These are phyloP conservation scores for Mytilinidion resinicola DNA, from an alignment of 495 filamentous ascomycete genomes.

Conservation along the genomic window DNA sequence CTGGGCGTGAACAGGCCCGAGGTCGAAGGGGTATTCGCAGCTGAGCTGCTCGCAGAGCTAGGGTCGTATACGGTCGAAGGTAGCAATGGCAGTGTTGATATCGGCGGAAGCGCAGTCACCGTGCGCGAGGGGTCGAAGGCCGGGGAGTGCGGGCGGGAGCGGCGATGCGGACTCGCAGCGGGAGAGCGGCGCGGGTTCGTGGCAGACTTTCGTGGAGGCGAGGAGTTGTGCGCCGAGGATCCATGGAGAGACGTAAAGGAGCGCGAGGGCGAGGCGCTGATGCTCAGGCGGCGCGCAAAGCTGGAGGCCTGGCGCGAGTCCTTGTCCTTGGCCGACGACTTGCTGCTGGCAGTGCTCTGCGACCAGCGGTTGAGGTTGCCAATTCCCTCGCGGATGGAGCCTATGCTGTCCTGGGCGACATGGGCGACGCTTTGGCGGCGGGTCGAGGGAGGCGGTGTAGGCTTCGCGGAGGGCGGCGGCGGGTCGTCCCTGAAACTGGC, in stretches of 20 bases:
- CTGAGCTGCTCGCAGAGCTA: slow-evolving; percentile 25
- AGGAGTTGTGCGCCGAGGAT: slow-evolving; percentile 16
- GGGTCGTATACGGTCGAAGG: slow-evolving; percentile 32
- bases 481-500: slow-evolving; percentile 32
- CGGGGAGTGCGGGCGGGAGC: slow-evolving; percentile 23
- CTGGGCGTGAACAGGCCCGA: slow-evolving; percentile 18
- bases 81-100: slow-evolving; percentile 28
- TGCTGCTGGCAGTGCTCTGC: slow-evolving; percentile 66
- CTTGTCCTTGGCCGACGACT: slow-evolving; percentile 46
- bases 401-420: slow-evolving; percentile 35
- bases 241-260: slow-evolving; percentile 24
- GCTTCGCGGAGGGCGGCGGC: slow-evolving; percentile 20
- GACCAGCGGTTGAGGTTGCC: slow-evolving; percentile 80
- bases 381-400: slow-evolving; percentile 55
- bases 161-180: slow-evolving; percentile 27
- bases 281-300: slow-evolving; percentile 51
- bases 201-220: slow-evolving; percentile 15
- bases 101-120: slow-evolving; percentile 28
- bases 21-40: slow-evolving; percentile 17
- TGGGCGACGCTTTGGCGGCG: slow-evolving; percentile 33
- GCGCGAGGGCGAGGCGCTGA: slow-evolving; percentile 25
- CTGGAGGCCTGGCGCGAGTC: slow-evolving; percentile 38
- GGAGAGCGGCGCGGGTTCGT: slow-evolving; percentile 26
- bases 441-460: slow-evolving; percentile 27
- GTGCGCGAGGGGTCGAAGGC: slow-evolving; percentile 23